Evolutionary conservation across 768 basidiomycete species (phyloP).

Genomic region (Mycena rebaudengoi): DNA sequence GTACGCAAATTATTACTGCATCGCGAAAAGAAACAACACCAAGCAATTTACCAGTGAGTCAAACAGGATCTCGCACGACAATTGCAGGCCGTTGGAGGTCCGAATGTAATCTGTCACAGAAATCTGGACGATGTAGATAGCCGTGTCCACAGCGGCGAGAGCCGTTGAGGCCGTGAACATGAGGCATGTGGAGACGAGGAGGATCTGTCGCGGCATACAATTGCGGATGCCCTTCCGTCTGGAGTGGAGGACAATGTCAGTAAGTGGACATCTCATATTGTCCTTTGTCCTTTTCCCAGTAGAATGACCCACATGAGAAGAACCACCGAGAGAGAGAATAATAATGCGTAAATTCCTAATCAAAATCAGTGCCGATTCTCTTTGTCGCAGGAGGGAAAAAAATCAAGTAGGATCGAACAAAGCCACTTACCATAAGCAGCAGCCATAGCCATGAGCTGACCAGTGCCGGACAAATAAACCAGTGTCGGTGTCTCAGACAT

Average conservation of each 20-base stretch:
- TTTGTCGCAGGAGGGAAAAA: too few species aligned
- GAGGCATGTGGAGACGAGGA: slow-evolving; percentile 5
- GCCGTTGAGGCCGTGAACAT: not conserved
- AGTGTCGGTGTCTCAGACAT: not conserved
- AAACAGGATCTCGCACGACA: slow-evolving; percentile 6
- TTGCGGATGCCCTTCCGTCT: not conserved
- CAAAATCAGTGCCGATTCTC: too few species aligned
- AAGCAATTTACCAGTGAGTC: not conserved
- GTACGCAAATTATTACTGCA: not conserved
- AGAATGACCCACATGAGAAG: slow-evolving; percentile 7
- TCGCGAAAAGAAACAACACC: not conserved
- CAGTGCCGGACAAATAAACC: not conserved
- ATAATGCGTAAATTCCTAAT: not conserved
- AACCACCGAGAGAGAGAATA: not conserved
- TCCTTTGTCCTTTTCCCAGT: too few species aligned
- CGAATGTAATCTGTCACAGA: not conserved
- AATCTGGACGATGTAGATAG: slow-evolving; percentile 1
- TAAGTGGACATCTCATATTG: not conserved
- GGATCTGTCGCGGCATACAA: not conserved
- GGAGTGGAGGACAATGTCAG: not conserved
- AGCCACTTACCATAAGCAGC: not conserved
- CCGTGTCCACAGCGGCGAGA: not conserved
- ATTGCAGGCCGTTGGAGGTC: not conserved
- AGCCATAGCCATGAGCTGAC: slow-evolving; percentile 1
- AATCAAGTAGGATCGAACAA: not conserved